phyloP scores from a whole-genome alignment of 1,139 yeast genomes.

The Candida sojae region DNA sequence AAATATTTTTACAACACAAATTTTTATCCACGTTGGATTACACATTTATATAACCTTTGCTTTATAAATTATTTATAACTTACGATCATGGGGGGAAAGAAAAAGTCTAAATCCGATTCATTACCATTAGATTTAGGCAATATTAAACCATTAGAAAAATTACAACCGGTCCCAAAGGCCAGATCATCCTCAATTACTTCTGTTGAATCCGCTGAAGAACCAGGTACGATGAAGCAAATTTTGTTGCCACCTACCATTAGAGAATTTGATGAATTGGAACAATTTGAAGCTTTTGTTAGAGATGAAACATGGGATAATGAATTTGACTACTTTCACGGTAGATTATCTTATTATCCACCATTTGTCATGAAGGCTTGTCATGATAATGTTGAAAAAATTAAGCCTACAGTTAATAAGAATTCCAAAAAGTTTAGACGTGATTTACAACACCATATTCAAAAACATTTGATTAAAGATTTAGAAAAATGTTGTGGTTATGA shows the following conservation, averaged over 20 bases:
- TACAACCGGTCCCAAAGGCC: slow-evolving; percentile 42
- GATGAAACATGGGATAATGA: slow-evolving; percentile 81
- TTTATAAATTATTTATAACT: slow-evolving; percentile 1
- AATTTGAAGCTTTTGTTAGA: slow-evolving; percentile 64
- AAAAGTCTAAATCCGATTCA: slow-evolving; percentile 15
- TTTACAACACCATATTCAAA: slow-evolving; percentile 72
- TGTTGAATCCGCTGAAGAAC: slow-evolving; percentile 35
- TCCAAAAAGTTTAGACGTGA: slow-evolving; percentile 73
- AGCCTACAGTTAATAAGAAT: slow-evolving; percentile 71
- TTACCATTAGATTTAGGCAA: slow-evolving; percentile 34
- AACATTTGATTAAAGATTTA: slow-evolving; percentile 69
- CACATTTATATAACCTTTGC: slow-evolving; percentile 4
- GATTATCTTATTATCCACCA: slow-evolving; percentile 69
- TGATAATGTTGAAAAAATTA: slow-evolving; percentile 69
- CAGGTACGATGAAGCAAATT: slow-evolving; percentile 25
- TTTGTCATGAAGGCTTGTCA: slow-evolving; percentile 68
- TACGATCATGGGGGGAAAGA: slow-evolving; percentile 17
- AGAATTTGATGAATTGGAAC: slow-evolving; percentile 62
- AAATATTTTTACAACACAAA: background rate
- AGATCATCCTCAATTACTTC: slow-evolving; percentile 33
- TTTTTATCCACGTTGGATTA: slow-evolving; percentile 8
- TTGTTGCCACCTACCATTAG: slow-evolving; percentile 44
- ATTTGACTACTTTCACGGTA: slow-evolving; percentile 68
- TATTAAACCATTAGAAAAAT: slow-evolving; percentile 42
- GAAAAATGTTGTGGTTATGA: slow-evolving; percentile 60